A percentile compares a stretch with the other conserved stretches of the same genome.
These are phyloP conservation scores for Austroboletus novae-zelandiae DNA, from an alignment of 1,284 basidiomycete genomes.

Conservation along the genomic window DNA sequence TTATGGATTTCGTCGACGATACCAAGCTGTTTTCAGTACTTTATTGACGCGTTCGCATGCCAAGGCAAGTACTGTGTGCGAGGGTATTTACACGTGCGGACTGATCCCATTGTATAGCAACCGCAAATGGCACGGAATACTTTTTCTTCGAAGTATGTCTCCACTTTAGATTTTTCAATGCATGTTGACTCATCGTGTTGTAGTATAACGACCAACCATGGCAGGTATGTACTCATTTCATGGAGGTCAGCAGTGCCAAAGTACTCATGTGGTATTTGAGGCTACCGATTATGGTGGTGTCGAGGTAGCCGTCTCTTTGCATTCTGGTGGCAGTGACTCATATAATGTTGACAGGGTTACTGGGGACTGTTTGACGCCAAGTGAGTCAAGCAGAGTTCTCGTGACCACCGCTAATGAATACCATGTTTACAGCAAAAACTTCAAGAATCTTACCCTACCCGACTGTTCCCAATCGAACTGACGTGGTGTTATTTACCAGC, in stretches of 20 bases:
- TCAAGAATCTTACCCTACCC: constrained; percentile 57
- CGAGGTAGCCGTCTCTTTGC: constrained; percentile 53
- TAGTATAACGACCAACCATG: constrained; percentile 84
- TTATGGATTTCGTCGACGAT: neutral
- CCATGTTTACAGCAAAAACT: constrained; percentile 42
- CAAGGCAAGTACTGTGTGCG: constrained; percentile 35
- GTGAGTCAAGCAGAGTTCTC: constrained; percentile 32
- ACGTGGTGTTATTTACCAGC: neutral
- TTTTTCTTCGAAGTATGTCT: constrained; percentile 75
- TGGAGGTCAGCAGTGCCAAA: neutral
- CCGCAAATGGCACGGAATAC: constrained; percentile 76
- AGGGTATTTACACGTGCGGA: constrained; percentile 1
- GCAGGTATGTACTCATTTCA: constrained; percentile 52
- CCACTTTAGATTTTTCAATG: neutral
- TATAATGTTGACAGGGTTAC: constrained; percentile 35
- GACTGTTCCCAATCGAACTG: constrained; percentile 32
- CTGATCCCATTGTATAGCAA: constrained; percentile 45
- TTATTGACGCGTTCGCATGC: constrained; percentile 86
- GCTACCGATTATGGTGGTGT: constrained; percentile 70
- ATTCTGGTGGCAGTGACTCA: constrained; percentile 11
- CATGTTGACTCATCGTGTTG: constrained; percentile 13
- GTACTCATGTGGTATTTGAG: constrained; percentile 18
- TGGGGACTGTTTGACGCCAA: constrained; percentile 66
- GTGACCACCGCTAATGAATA: constrained; percentile 2
- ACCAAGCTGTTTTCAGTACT: constrained; percentile 43